These are phyloP conservation scores for Ophiosphaerella narmari DNA, from an alignment of 2,329 filamentous ascomycete species.

Conservation along the genomic window DNA sequence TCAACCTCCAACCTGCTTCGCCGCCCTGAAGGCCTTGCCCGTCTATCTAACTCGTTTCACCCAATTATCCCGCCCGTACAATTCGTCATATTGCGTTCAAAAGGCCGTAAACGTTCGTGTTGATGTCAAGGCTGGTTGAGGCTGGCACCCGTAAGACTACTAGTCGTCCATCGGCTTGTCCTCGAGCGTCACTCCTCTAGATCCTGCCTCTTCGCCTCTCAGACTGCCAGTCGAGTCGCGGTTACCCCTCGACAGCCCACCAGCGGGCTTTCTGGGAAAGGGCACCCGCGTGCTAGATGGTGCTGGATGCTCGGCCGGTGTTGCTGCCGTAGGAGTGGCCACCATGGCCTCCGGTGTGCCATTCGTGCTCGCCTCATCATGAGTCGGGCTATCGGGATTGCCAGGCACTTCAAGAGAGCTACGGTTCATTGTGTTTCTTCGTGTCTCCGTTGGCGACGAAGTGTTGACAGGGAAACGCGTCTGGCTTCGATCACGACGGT, in stretches of 20 bases:
- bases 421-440: constrained; percentile 62
- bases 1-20: not conserved
- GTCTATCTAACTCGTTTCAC: not conserved
- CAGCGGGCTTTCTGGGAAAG: constrained; percentile 41
- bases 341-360: constrained; percentile 36
- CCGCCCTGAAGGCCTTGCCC: constrained; percentile 6
- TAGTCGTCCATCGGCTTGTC: constrained; percentile 81
- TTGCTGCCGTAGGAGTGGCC: constrained; percentile 11
- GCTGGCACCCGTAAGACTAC: constrained; percentile 21
- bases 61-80: constrained; percentile 1
- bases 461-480: constrained; percentile 79
- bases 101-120: constrained; percentile 4
- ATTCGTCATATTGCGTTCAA: constrained; percentile 6
- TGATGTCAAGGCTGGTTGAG: constrained; percentile 4
- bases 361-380: constrained; percentile 42
- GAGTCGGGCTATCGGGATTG: constrained; percentile 53
- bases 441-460: constrained; percentile 57
- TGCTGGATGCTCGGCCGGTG: constrained; percentile 34
- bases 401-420: constrained; percentile 83
- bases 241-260: constrained; percentile 41
- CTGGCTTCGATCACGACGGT: constrained; percentile 74
- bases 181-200: constrained; percentile 67
- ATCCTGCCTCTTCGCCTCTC: constrained; percentile 50
- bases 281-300: constrained; percentile 43
- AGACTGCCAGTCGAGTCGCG: constrained; percentile 47